Conservation (phyloP, 495 filamentous ascomycete genomes). For the Xylaria acuta region DNA sequence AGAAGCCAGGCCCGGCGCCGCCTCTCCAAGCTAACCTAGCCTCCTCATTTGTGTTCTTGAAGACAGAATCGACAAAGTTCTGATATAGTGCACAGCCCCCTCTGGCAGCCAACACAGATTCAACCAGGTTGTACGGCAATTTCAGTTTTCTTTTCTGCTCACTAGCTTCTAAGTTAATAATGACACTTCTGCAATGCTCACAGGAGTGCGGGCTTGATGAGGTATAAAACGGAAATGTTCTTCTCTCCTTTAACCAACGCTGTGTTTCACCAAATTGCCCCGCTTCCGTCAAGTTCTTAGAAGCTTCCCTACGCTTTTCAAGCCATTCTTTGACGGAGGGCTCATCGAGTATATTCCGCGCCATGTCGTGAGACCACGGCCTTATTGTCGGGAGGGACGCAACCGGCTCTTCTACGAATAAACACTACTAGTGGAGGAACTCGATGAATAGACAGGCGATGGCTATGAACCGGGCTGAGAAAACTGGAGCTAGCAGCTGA, state of each 20-base stretch:
- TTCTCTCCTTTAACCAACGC: constrained; percentile 12
- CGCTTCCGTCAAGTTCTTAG: not conserved
- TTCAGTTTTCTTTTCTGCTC: not conserved
- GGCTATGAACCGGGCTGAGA: not conserved
- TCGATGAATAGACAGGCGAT: not conserved
- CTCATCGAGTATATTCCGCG: not conserved
- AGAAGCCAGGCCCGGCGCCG: not conserved
- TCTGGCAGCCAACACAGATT: constrained; percentile 25
- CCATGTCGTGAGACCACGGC: not conserved
- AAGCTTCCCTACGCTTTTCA: not conserved
- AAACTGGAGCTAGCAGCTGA: not conserved
- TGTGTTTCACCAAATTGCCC: not conserved
- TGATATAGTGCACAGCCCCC: constrained; percentile 31
- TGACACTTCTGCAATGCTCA: not conserved
- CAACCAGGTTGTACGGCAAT: not conserved
- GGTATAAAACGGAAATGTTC: not conserved
- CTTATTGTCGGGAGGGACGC: not conserved
- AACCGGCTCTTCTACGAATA: not conserved
- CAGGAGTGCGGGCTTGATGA: constrained; percentile 14
- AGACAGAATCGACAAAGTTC: constrained; percentile 19
- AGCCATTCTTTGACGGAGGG: constrained; percentile 6
- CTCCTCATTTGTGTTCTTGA: not conserved
- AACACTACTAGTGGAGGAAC: not conserved
- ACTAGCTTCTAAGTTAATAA: not conserved
- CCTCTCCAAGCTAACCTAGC: not conserved